Evolutionary conservation across 306 rosid genomes (phyloP), one percentile per base, ranked within the genome.

Genomic region (Carpinus fangiana): DNA sequence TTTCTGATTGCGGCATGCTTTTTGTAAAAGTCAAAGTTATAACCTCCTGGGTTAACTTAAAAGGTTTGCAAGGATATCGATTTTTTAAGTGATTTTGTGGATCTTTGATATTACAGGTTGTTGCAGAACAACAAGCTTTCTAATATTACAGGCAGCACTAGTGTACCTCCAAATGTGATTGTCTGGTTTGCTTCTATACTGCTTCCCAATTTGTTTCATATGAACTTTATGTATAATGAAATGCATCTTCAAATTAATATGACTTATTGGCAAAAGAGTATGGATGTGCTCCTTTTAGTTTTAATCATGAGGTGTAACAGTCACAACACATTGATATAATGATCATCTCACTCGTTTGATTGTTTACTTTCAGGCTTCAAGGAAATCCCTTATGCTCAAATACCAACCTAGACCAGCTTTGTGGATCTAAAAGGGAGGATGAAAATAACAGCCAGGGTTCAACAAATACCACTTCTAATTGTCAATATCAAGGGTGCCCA

Each of bases 311-410:
- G 55, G 26, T 23, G 26, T 23, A 23, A 23, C 26, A 23, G 26
- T 23, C 26, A 23, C 26, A 23, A 1, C 26, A 23, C 26, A 23
- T n/a, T 28, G 48, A 66, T 66, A 9, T 60, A 26, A 9, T 66
- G 71, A 66, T 38, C 2, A 8, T 2, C 26, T 65, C 47, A 11
- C 66, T 1, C 16, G 0, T 60, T 60, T 60, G 36, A 72, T 77
- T 57, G 38, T 36, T 76, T 64, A 73, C 50, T 88, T 85, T 82
- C 93, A 96, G 99, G 96, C 96, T 96, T 73, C 59, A 7, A 23
- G 99, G 99, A 64, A 96, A 96, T 90, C 99, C 99, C 21, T 65
- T 87, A 8, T 96, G 99, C 78, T 45, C 79, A 43, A 82, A 80
- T 78, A 5, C 47, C 75, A 85, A 82, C 79, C 83, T 31, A 66